Conservation (phyloP, 1,284 basidiomycete genomes). For the Ceratobasidium sp. region DNA sequence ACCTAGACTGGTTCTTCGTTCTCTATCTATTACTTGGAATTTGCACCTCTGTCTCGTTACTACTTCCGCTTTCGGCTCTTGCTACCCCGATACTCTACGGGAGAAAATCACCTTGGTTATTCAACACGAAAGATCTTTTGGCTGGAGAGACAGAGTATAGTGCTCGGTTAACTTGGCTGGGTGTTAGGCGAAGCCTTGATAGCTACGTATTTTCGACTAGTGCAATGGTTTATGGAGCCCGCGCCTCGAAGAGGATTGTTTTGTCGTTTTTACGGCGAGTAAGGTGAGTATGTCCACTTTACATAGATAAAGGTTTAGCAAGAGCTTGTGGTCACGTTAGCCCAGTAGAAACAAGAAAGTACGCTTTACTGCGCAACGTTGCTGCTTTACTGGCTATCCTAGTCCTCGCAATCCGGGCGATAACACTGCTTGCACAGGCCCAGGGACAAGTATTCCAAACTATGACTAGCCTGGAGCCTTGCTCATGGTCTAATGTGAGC, state of each 20-base stretch:
- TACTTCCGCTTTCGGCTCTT: not conserved
- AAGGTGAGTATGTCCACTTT: not conserved
- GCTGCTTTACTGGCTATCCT: constrained; percentile 4
- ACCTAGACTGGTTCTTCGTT: not conserved
- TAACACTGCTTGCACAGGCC: constrained; percentile 2
- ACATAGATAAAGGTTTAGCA: not conserved
- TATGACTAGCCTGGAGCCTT: not conserved
- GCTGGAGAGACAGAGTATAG: not conserved
- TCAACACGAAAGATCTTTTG: constrained; percentile 20
- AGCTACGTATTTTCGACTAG: not conserved
- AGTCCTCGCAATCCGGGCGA: not conserved
- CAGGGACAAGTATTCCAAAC: constrained; percentile 17
- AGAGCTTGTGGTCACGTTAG: not conserved
- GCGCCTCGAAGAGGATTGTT: not conserved
- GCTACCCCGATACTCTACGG: not conserved
- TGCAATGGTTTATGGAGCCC: not conserved
- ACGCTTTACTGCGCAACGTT: constrained; percentile 1
- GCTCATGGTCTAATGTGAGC: not conserved
- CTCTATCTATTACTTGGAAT: not conserved
- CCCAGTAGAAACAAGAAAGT: constrained; percentile 8
- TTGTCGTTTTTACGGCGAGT: constrained; percentile 1
- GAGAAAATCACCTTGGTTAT: not conserved
- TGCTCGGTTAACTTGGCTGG: not conserved
- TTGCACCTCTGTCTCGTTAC: not conserved
- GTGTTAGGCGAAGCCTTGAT: not conserved